Conservation (phyloP, 768 basidiomycete genomes). For the Kondoa subrosea region DNA sequence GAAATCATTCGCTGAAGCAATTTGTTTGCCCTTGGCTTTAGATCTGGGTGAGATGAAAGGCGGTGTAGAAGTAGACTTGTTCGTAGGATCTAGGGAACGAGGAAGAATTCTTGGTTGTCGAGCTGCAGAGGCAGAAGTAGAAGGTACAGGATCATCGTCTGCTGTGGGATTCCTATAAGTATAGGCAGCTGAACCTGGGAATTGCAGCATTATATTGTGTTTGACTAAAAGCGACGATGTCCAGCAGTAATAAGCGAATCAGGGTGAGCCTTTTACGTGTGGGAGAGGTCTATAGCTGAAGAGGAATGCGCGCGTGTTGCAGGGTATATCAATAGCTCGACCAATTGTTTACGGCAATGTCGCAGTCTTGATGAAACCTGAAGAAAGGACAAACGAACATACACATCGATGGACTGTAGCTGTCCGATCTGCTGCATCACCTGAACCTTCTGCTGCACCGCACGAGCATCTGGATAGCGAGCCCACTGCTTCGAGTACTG, state of each 20-base stretch:
- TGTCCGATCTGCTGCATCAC: conserved; percentile 67
- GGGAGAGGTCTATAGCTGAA: too few species aligned
- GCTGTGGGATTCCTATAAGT: neutral
- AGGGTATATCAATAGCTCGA: conserved; percentile 75
- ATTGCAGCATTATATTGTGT: neutral
- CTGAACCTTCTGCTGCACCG: conserved; percentile 32
- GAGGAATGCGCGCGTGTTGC: conserved; percentile 8
- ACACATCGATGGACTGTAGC: conserved; percentile 96
- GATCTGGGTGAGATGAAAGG: neutral
- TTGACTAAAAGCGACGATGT: neutral
- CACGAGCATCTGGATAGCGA: conserved; percentile 14
- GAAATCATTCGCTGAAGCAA: neutral
- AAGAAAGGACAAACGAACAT: conserved; percentile 59
- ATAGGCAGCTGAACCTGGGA: neutral
- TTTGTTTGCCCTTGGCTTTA: neutral
- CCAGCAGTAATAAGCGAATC: neutral
- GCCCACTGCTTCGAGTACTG: neutral
- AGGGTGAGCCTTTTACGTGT: neutral
- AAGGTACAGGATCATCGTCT: neutral
- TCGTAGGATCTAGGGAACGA: too few species aligned
- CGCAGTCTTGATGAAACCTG: conserved; percentile 54
- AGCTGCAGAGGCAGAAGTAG: too few species aligned
- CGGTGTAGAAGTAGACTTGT: neutral
- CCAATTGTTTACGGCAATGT: conserved; percentile 94
- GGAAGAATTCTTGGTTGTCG: too few species aligned